Percentiles rank a stretch among this genome's conserved stretches.
Conservation (phyloP, 371 early-diverging fungal genomes). For the Blakeslea trispora region DNA sequence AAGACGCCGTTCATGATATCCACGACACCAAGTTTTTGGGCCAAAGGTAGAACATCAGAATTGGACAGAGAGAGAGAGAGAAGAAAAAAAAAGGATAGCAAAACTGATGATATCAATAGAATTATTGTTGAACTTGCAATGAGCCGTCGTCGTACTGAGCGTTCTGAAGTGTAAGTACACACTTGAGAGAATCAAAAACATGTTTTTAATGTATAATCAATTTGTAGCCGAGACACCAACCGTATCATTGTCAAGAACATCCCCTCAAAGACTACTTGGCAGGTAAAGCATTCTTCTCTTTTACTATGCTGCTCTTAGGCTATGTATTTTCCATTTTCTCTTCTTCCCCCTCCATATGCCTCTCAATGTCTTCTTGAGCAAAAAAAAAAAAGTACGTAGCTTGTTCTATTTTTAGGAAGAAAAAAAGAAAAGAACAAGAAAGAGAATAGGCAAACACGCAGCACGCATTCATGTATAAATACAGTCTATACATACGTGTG, state of each 20-base stretch:
- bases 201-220: neutral
- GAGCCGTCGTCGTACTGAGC: conserved; percentile 46
- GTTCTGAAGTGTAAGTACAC: conserved; percentile 24
- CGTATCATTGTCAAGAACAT: conserved; percentile 69
- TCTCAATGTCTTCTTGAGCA: neutral
- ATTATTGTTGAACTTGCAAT: conserved; percentile 69
- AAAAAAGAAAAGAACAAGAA: neutral
- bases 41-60: conserved; percentile 49
- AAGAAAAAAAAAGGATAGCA: conserved; percentile 39
- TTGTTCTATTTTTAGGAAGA: neutral
- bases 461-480: too few relatives aligned
- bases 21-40: conserved; percentile 66
- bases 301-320: conserved; percentile 24
- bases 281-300: conserved; percentile 58
- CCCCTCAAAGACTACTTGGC: conserved; percentile 71
- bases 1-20: conserved; percentile 67
- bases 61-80: conserved; percentile 5
- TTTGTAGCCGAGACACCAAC: conserved; percentile 45
- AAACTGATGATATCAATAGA: conserved; percentile 26
- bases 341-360: neutral
- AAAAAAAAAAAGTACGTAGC: neutral
- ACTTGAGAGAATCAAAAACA: too few relatives aligned
- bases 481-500: neutral
- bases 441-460: too few relatives aligned
- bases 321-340: conserved; percentile 14